Base-by-base conservation (phyloP, 805 yeast genomes). In the Candida ovalis region DNA sequence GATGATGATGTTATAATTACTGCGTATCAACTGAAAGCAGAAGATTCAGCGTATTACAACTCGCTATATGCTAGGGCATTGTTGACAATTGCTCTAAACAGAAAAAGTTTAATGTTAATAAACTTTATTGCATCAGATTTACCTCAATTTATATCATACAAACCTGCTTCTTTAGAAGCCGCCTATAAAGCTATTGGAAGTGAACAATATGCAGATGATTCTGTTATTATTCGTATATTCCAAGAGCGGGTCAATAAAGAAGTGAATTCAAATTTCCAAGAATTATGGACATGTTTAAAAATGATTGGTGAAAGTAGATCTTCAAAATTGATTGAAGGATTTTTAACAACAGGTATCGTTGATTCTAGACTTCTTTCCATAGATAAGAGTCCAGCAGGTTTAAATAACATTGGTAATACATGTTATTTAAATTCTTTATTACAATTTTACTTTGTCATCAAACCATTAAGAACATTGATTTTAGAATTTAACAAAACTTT, bases 391-490 rank as follows among this genome's bases (percentile, higher is more conserved):
- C 99, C 99, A 0, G 88, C 89, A 3, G 99, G 99, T 0, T 74
- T 94, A 60, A 88, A 86, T 66, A 94, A 94, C 62, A 91, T 90
- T 52, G 99, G 99, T 22, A 94, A 94, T 63, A 92, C 99, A 0
- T 94, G 99, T 66, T 91, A 91, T 57, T 72, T 94, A 64, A 92
- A 94, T 63, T 92, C 98, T 0, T 72, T 94, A 43, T 69, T 92
- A 38, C 99, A 92, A 62, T 92, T 86, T 60, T 92, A 89, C 64
- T 94, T 90, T 69, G 86, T 89, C 6, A 80, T 94, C 40, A 79
- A 80, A 47, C 97, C 97, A 0, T 70, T 94, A 36, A 75, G 97
- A 49, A 79, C 84, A 2, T 75, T 77, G 50, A 75, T 89, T 18
- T 56, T 87, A 45, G 57, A 71, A 2, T 90, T 86, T 56, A 72